Base-by-base conservation (phyloP, 345 rosid genomes). In the Eucalyptus paniculata region DNA sequence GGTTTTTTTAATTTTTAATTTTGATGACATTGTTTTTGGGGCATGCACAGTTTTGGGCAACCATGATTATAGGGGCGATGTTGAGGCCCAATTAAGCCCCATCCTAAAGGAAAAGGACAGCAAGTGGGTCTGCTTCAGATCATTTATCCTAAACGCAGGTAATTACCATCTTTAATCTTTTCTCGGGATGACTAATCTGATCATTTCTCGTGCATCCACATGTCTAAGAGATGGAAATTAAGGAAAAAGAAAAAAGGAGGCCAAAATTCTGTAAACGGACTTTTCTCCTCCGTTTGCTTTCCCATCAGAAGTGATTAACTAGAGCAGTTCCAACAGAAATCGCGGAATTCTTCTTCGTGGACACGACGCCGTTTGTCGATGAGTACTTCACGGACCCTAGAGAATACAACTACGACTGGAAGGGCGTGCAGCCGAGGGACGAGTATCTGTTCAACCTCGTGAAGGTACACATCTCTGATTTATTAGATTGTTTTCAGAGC, bases 331-430 rank as follows among this genome's bases (percentile, higher is more conserved):
- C 17, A 17, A 67, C 92, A 96, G 97, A 88, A 77, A 87, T 94
- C 34, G 96, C 89, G 5, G 96, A 95, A 49, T 89, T 96, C 49
- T 92, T 96, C 92, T 94, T 96, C 60, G 93, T 96, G 56, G 98
- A 96, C 87, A 96, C 97, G 5, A 95, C 98, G 24, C 97, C 98
- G 2, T 95, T 96, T 37, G 96, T 92, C 6, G 90, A 95, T 9
- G 92, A 93, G 72, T 95, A 96, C 86, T 95, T 95, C 90, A 81
- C 77, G 5, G 89, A 95, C 88, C 93, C 95, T 85, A 60, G 90
- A 19, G 94, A 93, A 8, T 91, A 93, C 81, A 88, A 86, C 4
- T 96, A 96, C 44, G 97, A 96, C 82, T 96, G 98, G 97, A 93
- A 89, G 37, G 97, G 94, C 50, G 90, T 95, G 4, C n/a, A 54